These are phyloP conservation scores for Boechera divaricarpa DNA, from an alignment of 345 rosid species.

Conservation along the genomic window DNA sequence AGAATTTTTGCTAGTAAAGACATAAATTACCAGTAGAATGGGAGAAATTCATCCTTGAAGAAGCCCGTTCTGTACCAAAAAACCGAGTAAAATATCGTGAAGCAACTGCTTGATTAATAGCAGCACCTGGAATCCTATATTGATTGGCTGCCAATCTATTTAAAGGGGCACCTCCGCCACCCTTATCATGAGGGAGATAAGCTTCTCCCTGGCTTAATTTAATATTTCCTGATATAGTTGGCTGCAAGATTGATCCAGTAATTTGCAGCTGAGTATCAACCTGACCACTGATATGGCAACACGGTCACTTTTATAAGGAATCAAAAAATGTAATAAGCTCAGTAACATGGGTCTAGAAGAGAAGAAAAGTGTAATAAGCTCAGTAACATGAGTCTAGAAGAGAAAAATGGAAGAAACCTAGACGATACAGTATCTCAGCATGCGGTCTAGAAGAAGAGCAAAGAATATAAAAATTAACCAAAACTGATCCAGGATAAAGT, in stretches of 20 bases:
- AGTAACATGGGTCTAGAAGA: slow-evolving; percentile 4
- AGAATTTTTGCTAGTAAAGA: slow-evolving; percentile 3
- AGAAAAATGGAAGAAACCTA: slow-evolving; percentile 8
- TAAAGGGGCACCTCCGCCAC: slow-evolving; percentile 75
- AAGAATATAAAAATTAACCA: not conserved
- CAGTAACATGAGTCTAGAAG: slow-evolving; percentile 6
- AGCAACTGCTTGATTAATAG: slow-evolving; percentile 80
- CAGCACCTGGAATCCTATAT: slow-evolving; percentile 67
- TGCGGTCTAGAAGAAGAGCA: not conserved
- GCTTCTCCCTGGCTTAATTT: slow-evolving; percentile 98
- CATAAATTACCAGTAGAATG: slow-evolving; percentile 61
- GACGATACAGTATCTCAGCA: not conserved
- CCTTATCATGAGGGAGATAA: slow-evolving; percentile 96
- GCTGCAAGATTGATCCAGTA: slow-evolving; percentile 93
- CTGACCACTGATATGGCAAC: slow-evolving; percentile 80
- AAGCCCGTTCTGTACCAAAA: slow-evolving; percentile 69
- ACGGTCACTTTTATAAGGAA: slow-evolving; percentile 16
- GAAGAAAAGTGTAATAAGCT: slow-evolving; percentile 7
- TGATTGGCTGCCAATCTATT: slow-evolving; percentile 76
- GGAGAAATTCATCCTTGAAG: slow-evolving; percentile 63
- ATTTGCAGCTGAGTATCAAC: slow-evolving; percentile 91
- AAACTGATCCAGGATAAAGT: not conserved
- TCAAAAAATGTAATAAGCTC: slow-evolving; percentile 16
- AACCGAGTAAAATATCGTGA: slow-evolving; percentile 86
- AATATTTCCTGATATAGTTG: slow-evolving; percentile 90